Evolutionary conservation across 202 grass and related monocot species (phyloP), one percentile per base, ranked within the genome.

Genomic region (Brachypodium distachyon): DNA sequence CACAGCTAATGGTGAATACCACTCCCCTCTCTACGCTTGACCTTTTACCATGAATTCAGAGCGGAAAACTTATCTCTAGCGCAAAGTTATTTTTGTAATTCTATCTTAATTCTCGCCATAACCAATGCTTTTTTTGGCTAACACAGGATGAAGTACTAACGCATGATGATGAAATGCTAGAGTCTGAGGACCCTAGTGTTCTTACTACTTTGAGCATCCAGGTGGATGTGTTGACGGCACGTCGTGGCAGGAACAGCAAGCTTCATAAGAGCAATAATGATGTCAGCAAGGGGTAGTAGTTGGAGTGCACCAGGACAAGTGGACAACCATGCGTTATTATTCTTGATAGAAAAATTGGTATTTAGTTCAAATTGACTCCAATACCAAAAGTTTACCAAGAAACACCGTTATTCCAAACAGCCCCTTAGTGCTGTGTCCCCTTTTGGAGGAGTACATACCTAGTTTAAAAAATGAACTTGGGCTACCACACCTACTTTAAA

Each of bases 201-300:
- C 7, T 76, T 19, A 90, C 87, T 19, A 87, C 81, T 53, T 48
- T 87, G 27, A 85, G 87, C 84, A 77, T 90, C 58, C 75, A 80
- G 53, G 59, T 81, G 7, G 78, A 78, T 41, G 49, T 73, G 23
- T 68, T 80, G 10, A 79, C 74, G 19, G 7, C 22, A 2, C 61
- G 48, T 63, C 69, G 46, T 32, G 70, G 44, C 4, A 68, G 55
- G 4, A 48, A 54, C 18, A 31, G 28, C 4, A 23, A 74, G 14
- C 67, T 77, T 55, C 18, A 51, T 25, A 62, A 84, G 14, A 49
- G 12, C 11, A 83, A 19, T 14, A 43, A 51, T 53, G 68, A 18
- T 56, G 62, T 71, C 27, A 38, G 14, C 66, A 65, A 93, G 37
- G 67, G 49, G 19, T 83, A 89, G 31, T 60, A 67, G 54, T 52